Evolutionary conservation across 148 eudicot genomes (phyloP).

Genomic region (Rhododendron kiyosumense): DNA sequence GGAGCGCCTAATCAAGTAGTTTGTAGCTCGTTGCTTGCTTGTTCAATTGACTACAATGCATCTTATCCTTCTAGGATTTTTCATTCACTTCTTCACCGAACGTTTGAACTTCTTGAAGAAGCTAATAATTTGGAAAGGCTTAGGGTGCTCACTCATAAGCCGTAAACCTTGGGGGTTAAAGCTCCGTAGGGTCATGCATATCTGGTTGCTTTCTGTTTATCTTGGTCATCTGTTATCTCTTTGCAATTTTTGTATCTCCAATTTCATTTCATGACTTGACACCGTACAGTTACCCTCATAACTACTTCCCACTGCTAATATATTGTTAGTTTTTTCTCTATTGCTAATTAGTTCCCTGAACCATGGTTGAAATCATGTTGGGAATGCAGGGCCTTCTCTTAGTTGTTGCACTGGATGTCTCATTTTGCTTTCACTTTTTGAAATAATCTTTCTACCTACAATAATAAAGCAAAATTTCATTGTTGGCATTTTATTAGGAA

Average conservation of each 20-base stretch:
- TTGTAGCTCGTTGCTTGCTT: neutral
- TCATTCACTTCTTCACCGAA: neutral
- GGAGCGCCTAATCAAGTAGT: neutral
- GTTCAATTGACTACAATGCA: neutral
- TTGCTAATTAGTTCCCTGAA: neutral
- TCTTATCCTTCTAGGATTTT: neutral
- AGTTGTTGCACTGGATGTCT: neutral
- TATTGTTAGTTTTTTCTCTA: neutral
- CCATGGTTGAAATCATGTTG: neutral
- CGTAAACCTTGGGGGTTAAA: neutral
- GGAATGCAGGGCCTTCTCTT: neutral
- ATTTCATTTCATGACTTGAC: neutral
- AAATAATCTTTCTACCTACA: neutral
- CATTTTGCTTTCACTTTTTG: neutral
- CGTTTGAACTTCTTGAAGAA: neutral
- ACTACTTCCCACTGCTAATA: neutral
- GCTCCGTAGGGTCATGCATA: neutral
- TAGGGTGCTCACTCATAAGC: neutral
- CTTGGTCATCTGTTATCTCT: neutral
- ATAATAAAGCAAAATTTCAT: neutral
- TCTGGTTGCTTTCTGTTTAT: neutral
- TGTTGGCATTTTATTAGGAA: constrained; percentile 9
- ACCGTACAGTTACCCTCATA: neutral
- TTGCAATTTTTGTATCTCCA: neutral
- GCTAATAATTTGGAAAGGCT: neutral